Percentiles rank a stretch among this genome's conserved stretches.
phyloP scores from a whole-genome alignment of 805 yeast species.

The Yarrowia hollandica region DNA sequence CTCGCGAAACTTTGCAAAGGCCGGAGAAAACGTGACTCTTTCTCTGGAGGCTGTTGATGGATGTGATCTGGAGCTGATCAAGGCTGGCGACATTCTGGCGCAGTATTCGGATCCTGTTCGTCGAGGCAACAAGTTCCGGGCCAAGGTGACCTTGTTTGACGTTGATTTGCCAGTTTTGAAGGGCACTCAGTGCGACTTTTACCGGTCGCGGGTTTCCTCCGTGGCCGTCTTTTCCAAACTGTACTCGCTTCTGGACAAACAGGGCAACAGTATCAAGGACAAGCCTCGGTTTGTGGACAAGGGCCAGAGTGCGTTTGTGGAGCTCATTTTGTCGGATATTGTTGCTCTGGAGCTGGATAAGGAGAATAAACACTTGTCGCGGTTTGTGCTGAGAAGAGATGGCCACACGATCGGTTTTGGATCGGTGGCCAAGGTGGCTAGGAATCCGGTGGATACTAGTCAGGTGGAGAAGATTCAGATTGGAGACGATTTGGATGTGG shows the following conservation, averaged over 20 bases:
- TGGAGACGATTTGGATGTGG: conserved; percentile 19
- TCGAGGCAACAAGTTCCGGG: conserved; percentile 51
- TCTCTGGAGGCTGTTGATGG: conserved; percentile 48
- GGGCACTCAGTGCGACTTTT: conserved; percentile 76
- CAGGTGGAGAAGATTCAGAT: conserved; percentile 20
- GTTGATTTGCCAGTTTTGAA: conserved; percentile 69
- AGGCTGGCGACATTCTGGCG: conserved; percentile 68
- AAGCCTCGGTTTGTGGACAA: conserved; percentile 62
- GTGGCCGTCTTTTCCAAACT: conserved; percentile 65
- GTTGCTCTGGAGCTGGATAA: conserved; percentile 55
- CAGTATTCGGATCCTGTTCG: conserved; percentile 49
- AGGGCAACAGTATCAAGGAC: conserved; percentile 41
- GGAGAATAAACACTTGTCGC: conserved; percentile 56
- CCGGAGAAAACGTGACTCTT: conserved; percentile 58
- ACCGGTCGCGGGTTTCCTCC: conserved; percentile 70
- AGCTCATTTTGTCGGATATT: conserved; percentile 50
- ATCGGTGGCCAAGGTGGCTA: conserved; percentile 41
- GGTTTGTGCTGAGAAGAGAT: conserved; percentile 68
- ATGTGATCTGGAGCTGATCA: conserved; percentile 48
- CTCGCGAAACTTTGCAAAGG: conserved; percentile 32
- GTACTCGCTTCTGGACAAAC: conserved; percentile 40
- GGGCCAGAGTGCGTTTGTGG: conserved; percentile 59
- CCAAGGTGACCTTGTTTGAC: conserved; percentile 65
- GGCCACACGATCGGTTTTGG: conserved; percentile 74
- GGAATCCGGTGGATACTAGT: conserved; percentile 11